A percentile compares a stretch with the other conserved stretches of the same genome.
Evolutionary conservation across 2,329 filamentous ascomycete species (phyloP).

Genomic region (Trichoderma cornu-damae): DNA sequence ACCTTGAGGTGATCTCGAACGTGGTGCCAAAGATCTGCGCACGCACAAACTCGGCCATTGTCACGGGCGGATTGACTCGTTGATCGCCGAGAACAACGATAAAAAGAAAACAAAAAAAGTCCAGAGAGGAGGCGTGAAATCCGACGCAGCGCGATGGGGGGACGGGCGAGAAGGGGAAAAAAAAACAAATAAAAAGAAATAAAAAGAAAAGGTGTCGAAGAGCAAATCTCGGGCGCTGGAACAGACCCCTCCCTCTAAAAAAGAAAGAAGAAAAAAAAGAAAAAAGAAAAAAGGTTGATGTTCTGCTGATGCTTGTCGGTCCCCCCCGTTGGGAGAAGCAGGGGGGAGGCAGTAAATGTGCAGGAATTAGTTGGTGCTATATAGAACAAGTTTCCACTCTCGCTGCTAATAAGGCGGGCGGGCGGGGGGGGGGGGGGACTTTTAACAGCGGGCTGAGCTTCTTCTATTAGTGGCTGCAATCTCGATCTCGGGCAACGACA

Average conservation of each 20-base stretch:
- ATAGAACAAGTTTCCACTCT: conserved; percentile 5
- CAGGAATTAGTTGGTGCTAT: no score
- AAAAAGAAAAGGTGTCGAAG: neutral
- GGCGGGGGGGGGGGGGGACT: no score
- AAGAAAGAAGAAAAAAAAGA: no score
- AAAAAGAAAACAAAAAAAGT: neutral
- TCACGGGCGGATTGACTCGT: conserved; percentile 32
- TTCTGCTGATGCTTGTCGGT: conserved; percentile 12
- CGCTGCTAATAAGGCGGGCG: conserved; percentile 13
- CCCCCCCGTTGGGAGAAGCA: conserved; percentile 7
- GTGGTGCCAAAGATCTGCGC: conserved; percentile 99
- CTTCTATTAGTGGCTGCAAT: neutral
- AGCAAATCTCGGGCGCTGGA: neutral
- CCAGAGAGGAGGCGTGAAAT: neutral
- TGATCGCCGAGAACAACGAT: neutral
- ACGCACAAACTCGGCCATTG: conserved; percentile 98
- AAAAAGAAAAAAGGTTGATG: conserved; percentile 1
- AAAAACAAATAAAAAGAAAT: no score
- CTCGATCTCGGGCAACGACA: conserved; percentile 5
- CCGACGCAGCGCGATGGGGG: neutral
- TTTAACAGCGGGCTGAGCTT: conserved; percentile 7
- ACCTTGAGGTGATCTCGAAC: conserved; percentile 99
- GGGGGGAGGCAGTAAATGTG: conserved; percentile 2
- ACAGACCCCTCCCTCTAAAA: neutral
- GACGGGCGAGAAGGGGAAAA: neutral